Evolutionary conservation across 345 rosid genomes (phyloP), one percentile per base, ranked within the genome.

Genomic region (Syzygium aqueum): DNA sequence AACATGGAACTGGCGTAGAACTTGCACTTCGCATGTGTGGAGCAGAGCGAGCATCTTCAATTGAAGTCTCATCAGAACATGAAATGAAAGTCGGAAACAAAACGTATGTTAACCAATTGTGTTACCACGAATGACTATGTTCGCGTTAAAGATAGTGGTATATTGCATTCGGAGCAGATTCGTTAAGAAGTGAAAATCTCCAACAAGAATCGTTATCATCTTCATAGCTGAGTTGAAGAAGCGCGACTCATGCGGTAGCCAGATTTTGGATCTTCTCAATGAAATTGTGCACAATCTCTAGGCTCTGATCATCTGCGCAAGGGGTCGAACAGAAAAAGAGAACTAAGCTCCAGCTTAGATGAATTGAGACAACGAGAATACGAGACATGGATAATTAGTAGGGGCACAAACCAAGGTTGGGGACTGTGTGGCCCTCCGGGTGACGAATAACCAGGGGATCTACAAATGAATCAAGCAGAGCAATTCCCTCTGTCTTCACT

Each of bases 371-470:
- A 7, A 53, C 2, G 25, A 53, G 25, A 19, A 53, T 19, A 19
- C 57, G 23, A 7, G 57, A 21, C 10, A 21, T 23, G 27, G 61
- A 56, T 23, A 23, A 22, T 4, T 61, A 33, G 73, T 0, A 61
- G 73, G 9, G 37, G n/a, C 73, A 61, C 73, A 27, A 61, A 61
- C 73, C 73, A n/a, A 61, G 73, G 28, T 2, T n/a, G 50, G 92
- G 92, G 65, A 90, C 9, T 13, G 89, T 89, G 21, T 90, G 91
- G n/a, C 80, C 92, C 87, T 37, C 50, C 5, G 67, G 53, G 23
- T 90, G 92, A 65, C 80, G 54, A 23, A 90, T 85, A 56, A 89
- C 88, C 9, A 82, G 6, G 8, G 91, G 92, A 80, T 90, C 89
- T 49, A 90, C 91, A 86, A 87, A 90, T 16, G 86, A 88, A 14